Evolutionary conservation across 371 early-diverging fungal species (phyloP), one percentile per base, ranked within the genome.

Genomic region (Haplosporangium sp.): DNA sequence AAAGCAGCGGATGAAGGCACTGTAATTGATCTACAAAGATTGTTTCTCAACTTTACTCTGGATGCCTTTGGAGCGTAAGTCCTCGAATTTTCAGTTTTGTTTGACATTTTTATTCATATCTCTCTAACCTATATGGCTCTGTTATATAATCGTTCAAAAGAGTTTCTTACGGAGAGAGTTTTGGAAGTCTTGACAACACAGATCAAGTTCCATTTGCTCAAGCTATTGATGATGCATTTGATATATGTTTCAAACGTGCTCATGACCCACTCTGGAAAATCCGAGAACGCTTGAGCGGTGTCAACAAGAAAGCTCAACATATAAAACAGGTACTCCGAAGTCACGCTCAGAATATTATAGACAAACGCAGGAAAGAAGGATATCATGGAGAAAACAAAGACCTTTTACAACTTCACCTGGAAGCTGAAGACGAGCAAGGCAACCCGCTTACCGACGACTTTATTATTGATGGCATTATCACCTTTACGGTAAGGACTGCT

Each of bases 381-480:
- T 34, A 48, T 27, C 82, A 84, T 4, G 83, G 81, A 8, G 65
- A 73, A 2, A 79, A 84, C 44, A 77, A 71, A 42, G 92, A 92
- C 74, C 72, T 92, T 7, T 72, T 92, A 34, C 83, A 87, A 35
- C 75, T 91, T 0, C 89, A 92, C 53, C 86, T 91, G 90, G 77
- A 82, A 35, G 75, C 83, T 8, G 74, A 63, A 13, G 86, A 90
- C 45, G 84, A 86, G 1, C 72, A 89, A 37, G 89, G 87, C 11
- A 76, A 86, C 1, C 71, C 72, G 2, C 64, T 88, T 3, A 71
- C 75, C 44, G 86, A 88, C 40, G 84, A 88, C 7, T 82, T 84
- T 44, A 76, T 93, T 15, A 74, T 84, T 1, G 92, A 92, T 67
- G 85, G 86, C 42, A 87, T 93, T 2, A 59, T 94, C 27, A 92